phyloP scores from a whole-genome alignment of 2,329 filamentous ascomycete genomes.

The Colletotrichum acutatum region DNA sequence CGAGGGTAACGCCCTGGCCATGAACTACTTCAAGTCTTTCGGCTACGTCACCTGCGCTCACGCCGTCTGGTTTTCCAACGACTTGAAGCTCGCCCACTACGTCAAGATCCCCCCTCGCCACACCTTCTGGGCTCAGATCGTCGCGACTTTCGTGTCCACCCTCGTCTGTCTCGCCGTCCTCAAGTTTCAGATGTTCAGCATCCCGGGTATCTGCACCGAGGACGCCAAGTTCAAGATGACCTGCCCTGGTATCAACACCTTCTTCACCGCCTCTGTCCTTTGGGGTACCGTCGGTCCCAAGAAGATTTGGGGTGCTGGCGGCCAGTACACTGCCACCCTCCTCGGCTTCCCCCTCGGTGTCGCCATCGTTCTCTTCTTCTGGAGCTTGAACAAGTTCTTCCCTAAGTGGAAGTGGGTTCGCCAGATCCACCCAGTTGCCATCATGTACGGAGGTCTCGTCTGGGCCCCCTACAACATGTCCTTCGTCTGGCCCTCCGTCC shows the following conservation, averaged over 20 bases:
- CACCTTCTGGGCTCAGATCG: conserved; percentile 68
- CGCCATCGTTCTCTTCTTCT: conserved; percentile 48
- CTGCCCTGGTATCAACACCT: conserved; percentile 51
- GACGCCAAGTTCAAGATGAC: conserved; percentile 49
- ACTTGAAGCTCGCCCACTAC: conserved; percentile 63
- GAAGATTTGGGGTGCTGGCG: conserved; percentile 48
- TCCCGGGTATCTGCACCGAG: conserved; percentile 50
- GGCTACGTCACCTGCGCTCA: conserved; percentile 47
- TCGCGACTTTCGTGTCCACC: conserved; percentile 63
- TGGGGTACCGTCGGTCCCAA: conserved; percentile 54
- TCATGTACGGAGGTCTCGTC: conserved; percentile 51
- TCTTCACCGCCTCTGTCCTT: conserved; percentile 53
- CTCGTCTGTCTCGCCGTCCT: conserved; percentile 62
- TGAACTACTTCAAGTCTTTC: conserved; percentile 67
- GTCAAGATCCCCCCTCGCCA: conserved; percentile 72
- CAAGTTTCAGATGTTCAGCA: conserved; percentile 54
- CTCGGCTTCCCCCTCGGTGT: conserved; percentile 54
- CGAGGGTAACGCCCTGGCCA: conserved; percentile 61
- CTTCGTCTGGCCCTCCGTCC: conserved; percentile 59
- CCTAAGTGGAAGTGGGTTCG: conserved; percentile 47
- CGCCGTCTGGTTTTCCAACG: conserved; percentile 39
- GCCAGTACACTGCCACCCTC: conserved; percentile 49
- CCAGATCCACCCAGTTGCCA: conserved; percentile 54
- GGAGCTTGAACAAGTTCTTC: conserved; percentile 46
- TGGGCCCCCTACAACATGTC: conserved; percentile 61